Conservation (phyloP, 768 basidiomycete genomes). For the Tricholoma saponaceum region DNA sequence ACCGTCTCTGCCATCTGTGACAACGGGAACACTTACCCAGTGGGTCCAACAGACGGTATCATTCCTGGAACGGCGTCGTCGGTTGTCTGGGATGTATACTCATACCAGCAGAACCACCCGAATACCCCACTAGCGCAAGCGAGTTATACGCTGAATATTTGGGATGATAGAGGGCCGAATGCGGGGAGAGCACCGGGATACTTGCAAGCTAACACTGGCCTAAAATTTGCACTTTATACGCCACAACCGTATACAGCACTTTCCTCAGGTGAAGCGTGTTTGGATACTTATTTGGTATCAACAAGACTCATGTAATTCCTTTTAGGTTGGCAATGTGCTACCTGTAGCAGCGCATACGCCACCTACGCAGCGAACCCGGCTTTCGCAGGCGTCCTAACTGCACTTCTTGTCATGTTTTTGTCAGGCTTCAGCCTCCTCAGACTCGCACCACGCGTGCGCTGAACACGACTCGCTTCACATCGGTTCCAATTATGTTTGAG, state of each 20-base stretch:
- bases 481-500: neutral
- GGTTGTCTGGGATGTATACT: conserved; percentile 78
- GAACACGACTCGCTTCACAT: neutral
- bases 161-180: conserved; percentile 73
- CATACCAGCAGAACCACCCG: conserved; percentile 60
- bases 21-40: conserved; percentile 87
- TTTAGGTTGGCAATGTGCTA: conserved; percentile 53
- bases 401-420: conserved; percentile 59
- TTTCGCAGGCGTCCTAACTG: conserved; percentile 48
- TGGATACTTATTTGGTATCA: neutral
- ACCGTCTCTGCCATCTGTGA: conserved; percentile 81
- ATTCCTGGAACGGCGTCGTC: conserved; percentile 67
- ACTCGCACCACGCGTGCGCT: conserved; percentile 9
- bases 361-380: conserved; percentile 44
- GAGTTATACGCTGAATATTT: conserved; percentile 76
- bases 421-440: conserved; percentile 62
- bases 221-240: conserved; percentile 83
- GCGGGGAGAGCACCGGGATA: conserved; percentile 58
- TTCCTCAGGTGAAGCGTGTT: conserved; percentile 38
- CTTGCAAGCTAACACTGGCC: conserved; percentile 61
- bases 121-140: conserved; percentile 69
- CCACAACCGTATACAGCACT: conserved; percentile 70
- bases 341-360: conserved; percentile 40
- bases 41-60: conserved; percentile 72
- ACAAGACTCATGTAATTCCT: neutral